Base-by-base conservation (phyloP, 2,329 filamentous ascomycete species). In the Talaromyces sp. region DNA sequence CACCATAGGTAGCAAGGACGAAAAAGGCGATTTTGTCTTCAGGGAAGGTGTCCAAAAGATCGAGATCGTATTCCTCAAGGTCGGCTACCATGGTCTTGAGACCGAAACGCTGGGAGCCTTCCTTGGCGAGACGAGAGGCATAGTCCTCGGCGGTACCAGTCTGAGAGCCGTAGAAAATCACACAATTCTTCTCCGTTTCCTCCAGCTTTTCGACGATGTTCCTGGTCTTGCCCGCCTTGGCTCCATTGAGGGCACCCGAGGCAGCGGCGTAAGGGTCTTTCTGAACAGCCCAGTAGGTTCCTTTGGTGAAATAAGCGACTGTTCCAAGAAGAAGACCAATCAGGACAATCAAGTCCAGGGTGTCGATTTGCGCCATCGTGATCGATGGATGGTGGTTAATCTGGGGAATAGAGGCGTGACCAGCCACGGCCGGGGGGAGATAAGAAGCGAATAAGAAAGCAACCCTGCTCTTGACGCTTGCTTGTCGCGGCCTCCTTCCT, bases 111-210 rank as follows among this genome's bases (percentile, higher is more conserved):
- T 93, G 96, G 77, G 93, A 93, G 72, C 95, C 95, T 79, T 99
- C 95, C 83, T 99, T 99, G 68, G 95, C 92, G 69, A 99, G 82
- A 70, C 96, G 87, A 12, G 93, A 96, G 68, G 95, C 96, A 74
- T 99, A 99, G 77, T 99, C 95, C 80, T 99, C 96, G 57, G 95
- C 95, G 44, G 95, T 99, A 71, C 95, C 95, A 21, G 95, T 99
- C 81, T 99, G 95, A 35, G 95, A 99, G 69, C 95, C 95, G 76
- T 97, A 99, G 83, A 99, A 97, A 72, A 99, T 89, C 67, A 99
- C 89, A 77, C 93, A 97, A 81, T 99, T 98, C 82, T 98, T 99
- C 77, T 88, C 89, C 11, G 87, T 88, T 81, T 98, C 92, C 23
- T 97, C 91, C 88, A 99, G 90, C 81, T 96, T 96, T 83, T 98